Base-by-base conservation (phyloP, 164 flowering plant genomes). In the Dillenia turbinata region DNA sequence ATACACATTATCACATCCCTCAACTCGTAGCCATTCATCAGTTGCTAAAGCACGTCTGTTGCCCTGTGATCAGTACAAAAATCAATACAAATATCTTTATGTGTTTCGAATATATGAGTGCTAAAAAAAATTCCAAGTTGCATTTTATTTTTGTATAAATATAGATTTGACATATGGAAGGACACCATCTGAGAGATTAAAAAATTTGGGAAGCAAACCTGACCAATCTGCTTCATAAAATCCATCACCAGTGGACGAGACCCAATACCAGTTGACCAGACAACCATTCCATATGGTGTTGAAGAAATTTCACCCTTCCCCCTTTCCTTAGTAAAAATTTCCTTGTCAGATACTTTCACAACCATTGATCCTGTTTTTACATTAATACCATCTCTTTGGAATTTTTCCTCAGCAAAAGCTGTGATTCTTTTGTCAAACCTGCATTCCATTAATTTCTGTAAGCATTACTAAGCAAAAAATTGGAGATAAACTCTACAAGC, bases 181-280 rank as follows among this genome's bases (percentile, higher is more conserved):
- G 40, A 33, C 40, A 26, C 3, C 40, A 33, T 33, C 6, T 4
- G 40, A 33, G 40, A 33, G 40, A 33, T 33, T 33, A 33, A 33
- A 33, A 6, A 33, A 33, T 33, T 33, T 33, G 40, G 40, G 13
- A 44, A 61, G 75, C 49, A 58, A 64, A 89, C 98, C 89, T 93
- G 98, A 54, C 88, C 91, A 71, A 93, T 69, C 75, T 94, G 87
- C 71, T 82, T 74, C 97, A 94, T 91, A 54, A 94, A 91, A 33
- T 94, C 91, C 71, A 64, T 79, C 55, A 94, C 69, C 40, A 87
- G 72, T 24, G 98, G 93, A 47, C 89, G 98, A 56, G 96, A 81
- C 47, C 89, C 98, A 68, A 90, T 89, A 26, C 98, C 98, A 56
- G 98, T 93, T 52, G 98, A 93, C 98, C 98, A 93, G 54, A 90